phyloP scores from a whole-genome alignment of 495 filamentous ascomycete genomes.

The Lasiosphaeria miniovina region DNA sequence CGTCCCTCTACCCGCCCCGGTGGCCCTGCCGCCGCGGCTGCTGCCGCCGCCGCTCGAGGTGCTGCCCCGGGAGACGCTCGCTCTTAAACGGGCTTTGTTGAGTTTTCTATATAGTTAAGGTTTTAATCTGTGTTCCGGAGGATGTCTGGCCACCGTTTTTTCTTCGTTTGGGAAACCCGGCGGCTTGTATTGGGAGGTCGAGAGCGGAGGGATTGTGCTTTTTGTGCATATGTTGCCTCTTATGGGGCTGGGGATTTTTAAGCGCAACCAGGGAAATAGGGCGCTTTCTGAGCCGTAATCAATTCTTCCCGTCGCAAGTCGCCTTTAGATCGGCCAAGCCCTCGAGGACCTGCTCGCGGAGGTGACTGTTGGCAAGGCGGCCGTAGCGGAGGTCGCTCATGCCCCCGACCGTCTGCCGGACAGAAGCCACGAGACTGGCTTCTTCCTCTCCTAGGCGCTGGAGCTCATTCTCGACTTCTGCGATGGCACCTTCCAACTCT shows the following conservation, averaged over 20 bases:
- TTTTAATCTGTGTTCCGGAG: slow-evolving; percentile 6
- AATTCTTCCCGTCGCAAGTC: slow-evolving; percentile 53
- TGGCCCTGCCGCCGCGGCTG: slow-evolving; percentile 17
- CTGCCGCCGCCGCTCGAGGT: slow-evolving; percentile 29
- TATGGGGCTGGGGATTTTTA: background rate
- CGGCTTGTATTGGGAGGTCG: background rate
- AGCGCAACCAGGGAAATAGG: background rate
- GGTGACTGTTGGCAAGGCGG: slow-evolving; percentile 59
- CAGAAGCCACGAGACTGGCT: slow-evolving; percentile 53
- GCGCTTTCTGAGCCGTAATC: slow-evolving; percentile 12
- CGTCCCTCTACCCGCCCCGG: slow-evolving; percentile 20
- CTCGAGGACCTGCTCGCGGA: slow-evolving; percentile 58
- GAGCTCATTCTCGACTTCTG: slow-evolving; percentile 65
- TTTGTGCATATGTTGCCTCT: background rate
- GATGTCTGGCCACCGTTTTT: background rate
- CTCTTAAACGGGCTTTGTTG: slow-evolving; percentile 11
- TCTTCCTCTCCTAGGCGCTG: slow-evolving; percentile 62
- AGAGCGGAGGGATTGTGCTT: background rate
- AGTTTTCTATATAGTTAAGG: background rate
- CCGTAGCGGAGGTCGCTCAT: slow-evolving; percentile 84
- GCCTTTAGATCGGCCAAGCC: slow-evolving; percentile 62
- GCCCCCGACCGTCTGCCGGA: slow-evolving; percentile 62
- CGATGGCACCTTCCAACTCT: slow-evolving; percentile 63
- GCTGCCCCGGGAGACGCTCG: slow-evolving; percentile 23
- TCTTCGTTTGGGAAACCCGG: background rate